Base-by-base conservation (phyloP, 441 rosid species). In the Arabidopsis lyrata region DNA sequence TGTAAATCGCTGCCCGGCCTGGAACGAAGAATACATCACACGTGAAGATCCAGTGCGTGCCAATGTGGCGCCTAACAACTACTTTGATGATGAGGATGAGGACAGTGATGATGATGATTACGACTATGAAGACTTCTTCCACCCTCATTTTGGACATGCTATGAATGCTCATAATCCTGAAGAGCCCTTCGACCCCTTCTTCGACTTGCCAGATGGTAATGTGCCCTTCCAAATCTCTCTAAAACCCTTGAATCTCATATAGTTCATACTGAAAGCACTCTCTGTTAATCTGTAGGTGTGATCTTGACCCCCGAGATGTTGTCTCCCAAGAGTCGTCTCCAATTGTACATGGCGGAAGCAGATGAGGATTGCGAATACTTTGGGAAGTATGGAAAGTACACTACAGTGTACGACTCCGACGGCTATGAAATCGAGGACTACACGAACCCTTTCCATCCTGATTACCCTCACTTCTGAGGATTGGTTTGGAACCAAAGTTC, bases 1-100 rank as follows among this genome's bases (percentile, higher is more conserved):
- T 89, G 82, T 55, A 12, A 81, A 1, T 22, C 15, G 53, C 11
- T 91, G 98, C 66, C 95, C 89, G 1, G 70, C 76, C 31, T 90
- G 93, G 98, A 82, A 82, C 54, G 92, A 86, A 69, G 73, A 42
- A 29, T 55, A 71, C 65, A 74, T 82, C 32, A 72, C 56, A 13
- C 57, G 34, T 63, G 65, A 44, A 62, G 64, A 45, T 20, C 82
- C 65, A 34, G 67, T 6, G 48, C 54, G 8, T 73, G 66, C 12
- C 4, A 1, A 66, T 57, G 32, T 57, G 66, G 68, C 29, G n/a
- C 48, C 39, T 61, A 45, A 69, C 73, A 13, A 15, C 63, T 36
- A 62, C 74, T 67, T 42, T 32, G 72, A 22, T 42, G 64, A 58
- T 62, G 14, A 47, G 7, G 73, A 59, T 59, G 74, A 48, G 3